Percentiles rank a stretch among this genome's conserved stretches.
Conservation (phyloP, 208 protist genomes). For the Trypanosoma congolense region DNA sequence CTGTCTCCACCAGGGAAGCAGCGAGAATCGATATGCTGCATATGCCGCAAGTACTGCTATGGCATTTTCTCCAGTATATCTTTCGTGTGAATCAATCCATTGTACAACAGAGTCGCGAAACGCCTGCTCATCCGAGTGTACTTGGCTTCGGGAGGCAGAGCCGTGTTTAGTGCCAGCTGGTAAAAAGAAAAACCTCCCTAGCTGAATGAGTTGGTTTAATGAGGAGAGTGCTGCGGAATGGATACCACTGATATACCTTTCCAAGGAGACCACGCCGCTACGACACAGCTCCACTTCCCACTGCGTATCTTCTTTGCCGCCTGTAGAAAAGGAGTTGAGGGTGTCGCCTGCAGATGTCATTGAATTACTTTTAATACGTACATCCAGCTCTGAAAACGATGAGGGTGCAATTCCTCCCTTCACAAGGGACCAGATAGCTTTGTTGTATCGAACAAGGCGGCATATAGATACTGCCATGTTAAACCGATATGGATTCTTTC, state of each 20-base stretch:
- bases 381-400: constrained; percentile 15
- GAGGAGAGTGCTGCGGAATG: constrained; percentile 3
- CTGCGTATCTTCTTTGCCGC: not conserved
- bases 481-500: not conserved
- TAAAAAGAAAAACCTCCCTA: not conserved
- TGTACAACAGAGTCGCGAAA: constrained; percentile 8
- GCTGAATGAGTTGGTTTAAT: not conserved
- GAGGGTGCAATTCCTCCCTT: constrained; percentile 16
- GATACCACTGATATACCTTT: constrained; percentile 12
- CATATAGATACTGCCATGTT: constrained; percentile 17
- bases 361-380: constrained; percentile 1
- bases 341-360: not conserved
- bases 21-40: constrained; percentile 25
- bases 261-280: constrained; percentile 17
- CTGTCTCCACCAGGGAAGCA: constrained; percentile 28
- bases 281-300: constrained; percentile 21
- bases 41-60: constrained; percentile 20
- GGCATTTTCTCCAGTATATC: constrained; percentile 12
- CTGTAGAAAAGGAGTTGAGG: not conserved
- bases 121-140: not conserved
- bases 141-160: not conserved
- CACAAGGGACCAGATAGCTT: constrained; percentile 19
- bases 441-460: constrained; percentile 19
- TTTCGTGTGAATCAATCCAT: constrained; percentile 5
- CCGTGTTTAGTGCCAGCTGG: constrained; percentile 2